A percentile compares a stretch with the other conserved stretches of the same genome.
phyloP scores from a whole-genome alignment of 2,329 filamentous ascomycete species.

The Alternaria hordeiaustralica region DNA sequence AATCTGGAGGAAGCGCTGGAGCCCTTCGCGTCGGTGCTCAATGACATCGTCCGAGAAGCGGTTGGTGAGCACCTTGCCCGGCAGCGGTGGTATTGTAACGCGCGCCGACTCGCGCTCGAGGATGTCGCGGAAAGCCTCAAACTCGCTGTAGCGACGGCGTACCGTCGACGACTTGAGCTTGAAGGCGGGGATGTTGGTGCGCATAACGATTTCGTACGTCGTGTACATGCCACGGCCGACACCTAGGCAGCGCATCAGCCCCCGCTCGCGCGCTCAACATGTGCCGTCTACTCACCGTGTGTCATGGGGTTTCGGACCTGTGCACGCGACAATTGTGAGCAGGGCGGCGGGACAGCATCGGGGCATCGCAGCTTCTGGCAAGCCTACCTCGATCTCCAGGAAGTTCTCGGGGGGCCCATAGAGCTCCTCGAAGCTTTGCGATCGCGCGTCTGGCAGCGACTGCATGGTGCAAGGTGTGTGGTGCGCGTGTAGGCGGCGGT shows the following conservation, averaged over 20 bases:
- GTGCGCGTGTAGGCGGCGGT: neutral
- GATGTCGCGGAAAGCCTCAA: constrained; percentile 98
- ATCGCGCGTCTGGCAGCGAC: constrained; percentile 71
- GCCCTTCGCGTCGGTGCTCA: constrained; percentile 85
- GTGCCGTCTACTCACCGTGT: constrained; percentile 23
- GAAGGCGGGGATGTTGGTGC: constrained; percentile 98
- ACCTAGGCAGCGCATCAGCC: constrained; percentile 72
- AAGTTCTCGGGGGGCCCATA: constrained; percentile 99
- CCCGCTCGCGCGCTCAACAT: neutral
- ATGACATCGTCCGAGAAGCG: constrained; percentile 98
- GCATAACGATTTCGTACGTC: constrained; percentile 96
- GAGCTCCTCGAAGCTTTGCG: constrained; percentile 98
- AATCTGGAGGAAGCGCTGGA: constrained; percentile 96
- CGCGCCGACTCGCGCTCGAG: constrained; percentile 92
- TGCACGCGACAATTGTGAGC: constrained; percentile 32
- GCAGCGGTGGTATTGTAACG: constrained; percentile 93
- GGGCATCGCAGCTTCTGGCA: constrained; percentile 7
- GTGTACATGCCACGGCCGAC: constrained; percentile 97
- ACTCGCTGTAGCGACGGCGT: constrained; percentile 93
- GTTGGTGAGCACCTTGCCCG: constrained; percentile 97
- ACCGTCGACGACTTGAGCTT: constrained; percentile 87
- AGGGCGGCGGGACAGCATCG: constrained; percentile 17
- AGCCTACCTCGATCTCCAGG: constrained; percentile 87
- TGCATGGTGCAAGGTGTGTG: constrained; percentile 57
- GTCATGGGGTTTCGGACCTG: constrained; percentile 81